Base-by-base conservation (phyloP, 306 rosid species). In the Prunus campanulata region DNA sequence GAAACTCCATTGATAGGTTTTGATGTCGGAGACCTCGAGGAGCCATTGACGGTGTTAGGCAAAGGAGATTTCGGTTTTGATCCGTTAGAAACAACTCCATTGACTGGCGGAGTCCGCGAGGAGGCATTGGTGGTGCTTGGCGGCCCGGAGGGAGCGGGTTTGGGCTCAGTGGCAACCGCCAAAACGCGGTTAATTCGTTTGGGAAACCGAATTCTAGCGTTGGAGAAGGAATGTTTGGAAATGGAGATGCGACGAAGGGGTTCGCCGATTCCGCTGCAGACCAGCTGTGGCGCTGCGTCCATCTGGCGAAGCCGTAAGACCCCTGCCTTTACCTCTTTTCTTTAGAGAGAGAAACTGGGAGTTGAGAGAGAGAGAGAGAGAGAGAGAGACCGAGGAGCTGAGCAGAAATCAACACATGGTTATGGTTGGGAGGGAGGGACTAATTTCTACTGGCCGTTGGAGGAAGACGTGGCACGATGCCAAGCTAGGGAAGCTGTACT, bases 241-340 rank as follows among this genome's bases (percentile, higher is more conserved):
- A 32, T 80, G 83, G 66, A 84, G 48, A 71, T 49, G 42, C 79
- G 83, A 64, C 78, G 84, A 48, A 85, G 84, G 11, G 88, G 81
- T 49, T 89, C 90, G 81, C 88, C 87, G 82, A 90, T 80, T 80
- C 96, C 85, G 71, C 85, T 82, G 82, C 79, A 84, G 76, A 81
- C 84, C 63, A 90, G 90, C 80, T 88, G 93, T 16, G 97, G 81
- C 50, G 89, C 84, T 39, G 96, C 90, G 62, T 88, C 96, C 98
- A 92, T 95, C 35, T 22, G 86, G 85, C 81, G 80, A 79, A 71
- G 72, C 30, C 49, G 77, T 49, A 30, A 6, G n/a, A 25, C 30
- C 1, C 52, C 18, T 9, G 0, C 10, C 27, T 14, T 12, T 14
- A 49, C 54, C 16, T 0, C 6, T 3, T 49, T 11, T 15, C 24